Conservation (phyloP, 2,329 filamentous ascomycete genomes). For the Botrytis aclada region DNA sequence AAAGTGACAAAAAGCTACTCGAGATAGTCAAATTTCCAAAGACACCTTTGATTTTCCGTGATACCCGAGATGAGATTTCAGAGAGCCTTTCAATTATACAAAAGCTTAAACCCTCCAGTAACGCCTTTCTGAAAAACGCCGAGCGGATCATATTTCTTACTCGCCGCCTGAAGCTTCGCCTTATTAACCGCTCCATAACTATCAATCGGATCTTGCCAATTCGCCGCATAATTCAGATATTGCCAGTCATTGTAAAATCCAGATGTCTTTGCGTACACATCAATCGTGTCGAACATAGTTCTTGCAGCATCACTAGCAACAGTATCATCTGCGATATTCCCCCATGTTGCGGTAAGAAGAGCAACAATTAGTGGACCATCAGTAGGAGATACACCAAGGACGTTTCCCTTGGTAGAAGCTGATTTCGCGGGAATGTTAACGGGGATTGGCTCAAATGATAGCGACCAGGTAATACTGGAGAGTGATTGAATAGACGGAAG, state of each 20-base stretch:
- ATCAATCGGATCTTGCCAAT: slow-evolving; percentile 42
- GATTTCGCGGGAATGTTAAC: slow-evolving; percentile 1
- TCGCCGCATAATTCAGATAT: slow-evolving; percentile 48
- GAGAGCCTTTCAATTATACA: not conserved
- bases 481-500: not conserved
- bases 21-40: too few species aligned
- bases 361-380: slow-evolving; percentile 13
- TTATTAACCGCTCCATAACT: slow-evolving; percentile 44
- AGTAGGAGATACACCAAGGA: not conserved
- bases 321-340: not conserved
- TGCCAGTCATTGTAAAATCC: not conserved
- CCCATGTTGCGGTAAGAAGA: slow-evolving; percentile 5
- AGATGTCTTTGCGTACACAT: not conserved
- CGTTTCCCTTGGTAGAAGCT: slow-evolving; percentile 1
- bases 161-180: slow-evolving; percentile 34
- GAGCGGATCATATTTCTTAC: slow-evolving; percentile 40
- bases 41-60: too few species aligned
- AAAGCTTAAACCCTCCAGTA: slow-evolving; percentile 34
- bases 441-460: slow-evolving; percentile 9
- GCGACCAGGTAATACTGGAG: not conserved
- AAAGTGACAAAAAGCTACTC: not conserved
- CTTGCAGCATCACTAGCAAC: not conserved
- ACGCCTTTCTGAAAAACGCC: slow-evolving; percentile 40
- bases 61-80: too few species aligned
- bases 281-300: slow-evolving; percentile 5